phyloP scores from a whole-genome alignment of 2,329 filamentous ascomycete species.

The Penicillium sp. region DNA sequence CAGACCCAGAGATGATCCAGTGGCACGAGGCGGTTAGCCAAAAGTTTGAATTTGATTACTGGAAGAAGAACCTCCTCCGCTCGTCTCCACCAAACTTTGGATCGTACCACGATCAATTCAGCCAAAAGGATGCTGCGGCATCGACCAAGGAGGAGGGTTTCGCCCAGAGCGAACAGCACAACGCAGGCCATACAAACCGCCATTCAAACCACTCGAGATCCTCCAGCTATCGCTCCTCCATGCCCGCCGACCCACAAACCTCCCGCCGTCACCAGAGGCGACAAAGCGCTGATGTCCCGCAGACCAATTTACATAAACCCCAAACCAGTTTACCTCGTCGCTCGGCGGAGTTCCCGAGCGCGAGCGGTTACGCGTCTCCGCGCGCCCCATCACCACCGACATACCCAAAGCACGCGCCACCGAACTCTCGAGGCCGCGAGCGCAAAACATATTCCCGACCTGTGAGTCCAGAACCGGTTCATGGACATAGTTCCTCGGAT shows the following conservation, averaged over 20 bases:
- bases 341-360: constrained; percentile 22
- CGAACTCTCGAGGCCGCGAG: constrained; percentile 30
- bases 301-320: constrained; percentile 24
- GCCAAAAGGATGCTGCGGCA: constrained; percentile 35
- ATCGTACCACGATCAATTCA: constrained; percentile 35
- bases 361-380: constrained; percentile 28
- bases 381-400: constrained; percentile 34
- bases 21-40: constrained; percentile 85
- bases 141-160: constrained; percentile 29
- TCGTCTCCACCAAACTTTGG: constrained; percentile 39
- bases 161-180: constrained; percentile 16
- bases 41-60: constrained; percentile 67
- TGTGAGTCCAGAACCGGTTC: constrained; percentile 26
- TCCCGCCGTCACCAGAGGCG: constrained; percentile 30
- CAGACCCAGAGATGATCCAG: constrained; percentile 78
- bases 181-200: not conserved
- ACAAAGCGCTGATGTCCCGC: constrained; percentile 29
- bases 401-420: constrained; percentile 24
- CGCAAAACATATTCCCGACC: constrained; percentile 25
- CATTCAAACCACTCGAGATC: constrained; percentile 17
- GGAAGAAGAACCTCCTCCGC: constrained; percentile 44
- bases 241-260: constrained; percentile 27
- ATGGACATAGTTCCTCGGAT: constrained; percentile 32
- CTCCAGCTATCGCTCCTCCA: constrained; percentile 25
- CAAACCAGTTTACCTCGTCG: constrained; percentile 26